Conservation (phyloP, 2,329 filamentous ascomycete genomes). For the Trichothecium sympodiale region DNA sequence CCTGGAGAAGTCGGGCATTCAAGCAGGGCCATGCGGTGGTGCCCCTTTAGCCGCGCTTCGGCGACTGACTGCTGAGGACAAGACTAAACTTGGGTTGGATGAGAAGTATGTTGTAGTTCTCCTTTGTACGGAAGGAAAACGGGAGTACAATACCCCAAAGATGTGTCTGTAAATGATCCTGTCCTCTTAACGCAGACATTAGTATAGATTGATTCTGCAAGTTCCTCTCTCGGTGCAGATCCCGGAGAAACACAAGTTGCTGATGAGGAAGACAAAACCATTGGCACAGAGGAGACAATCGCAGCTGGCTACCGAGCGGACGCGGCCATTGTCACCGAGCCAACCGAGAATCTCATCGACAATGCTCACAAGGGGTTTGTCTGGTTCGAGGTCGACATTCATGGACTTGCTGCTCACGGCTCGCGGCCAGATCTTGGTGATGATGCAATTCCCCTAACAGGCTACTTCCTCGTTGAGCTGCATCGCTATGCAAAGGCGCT, state of each 20-base stretch:
- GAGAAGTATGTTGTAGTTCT: slow-evolving; percentile 49
- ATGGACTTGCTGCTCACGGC: slow-evolving; percentile 30
- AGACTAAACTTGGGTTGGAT: slow-evolving; percentile 23
- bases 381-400: slow-evolving; percentile 30
- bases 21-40: slow-evolving; percentile 52
- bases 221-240: slow-evolving; percentile 26
- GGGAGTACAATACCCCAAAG: slow-evolving; percentile 37
- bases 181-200: slow-evolving; percentile 31
- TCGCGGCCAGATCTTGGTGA: slow-evolving; percentile 30
- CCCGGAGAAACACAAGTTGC: slow-evolving; percentile 40
- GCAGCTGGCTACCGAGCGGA: slow-evolving; percentile 41
- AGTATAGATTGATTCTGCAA: slow-evolving; percentile 38
- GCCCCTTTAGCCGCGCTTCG: slow-evolving; percentile 46
- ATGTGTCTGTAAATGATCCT: slow-evolving; percentile 28
- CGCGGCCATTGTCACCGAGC: slow-evolving; percentile 37
- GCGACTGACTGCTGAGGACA: slow-evolving; percentile 27
- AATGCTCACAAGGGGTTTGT: slow-evolving; percentile 40
- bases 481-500: slow-evolving; percentile 28
- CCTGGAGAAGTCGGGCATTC: slow-evolving; percentile 33
- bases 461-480: slow-evolving; percentile 33
- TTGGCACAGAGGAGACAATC: slow-evolving; percentile 38
- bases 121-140: slow-evolving; percentile 47
- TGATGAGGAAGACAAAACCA: slow-evolving; percentile 39
- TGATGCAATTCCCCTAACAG: slow-evolving; percentile 37
- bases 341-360: slow-evolving; percentile 29